Evolutionary conservation across 352 stramenopile genomes (phyloP).

Genomic region (Elongisporangium anandrum): DNA sequence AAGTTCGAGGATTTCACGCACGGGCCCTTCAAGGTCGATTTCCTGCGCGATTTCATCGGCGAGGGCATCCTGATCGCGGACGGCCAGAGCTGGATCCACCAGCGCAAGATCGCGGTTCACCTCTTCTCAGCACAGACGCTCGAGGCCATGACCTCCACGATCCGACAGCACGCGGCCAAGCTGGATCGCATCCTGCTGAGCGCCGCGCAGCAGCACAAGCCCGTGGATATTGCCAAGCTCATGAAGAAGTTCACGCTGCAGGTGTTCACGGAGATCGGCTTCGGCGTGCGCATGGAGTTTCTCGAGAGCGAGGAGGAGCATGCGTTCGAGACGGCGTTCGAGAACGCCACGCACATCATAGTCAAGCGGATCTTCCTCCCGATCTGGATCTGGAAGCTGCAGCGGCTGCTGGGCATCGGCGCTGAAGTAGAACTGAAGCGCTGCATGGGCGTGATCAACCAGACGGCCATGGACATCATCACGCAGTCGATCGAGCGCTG

Average conservation of each 20-base stretch:
- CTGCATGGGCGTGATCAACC: constrained; percentile 21
- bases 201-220: neutral
- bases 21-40: constrained; percentile 22
- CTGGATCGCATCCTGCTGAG: constrained; percentile 18
- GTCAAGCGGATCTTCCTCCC: constrained; percentile 38
- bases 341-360: constrained; percentile 24
- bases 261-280: constrained; percentile 23
- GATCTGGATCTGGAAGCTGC: constrained; percentile 37
- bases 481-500: constrained; percentile 16
- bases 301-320: constrained; percentile 16
- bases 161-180: constrained; percentile 19
- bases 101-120: constrained; percentile 79
- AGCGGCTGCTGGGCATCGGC: constrained; percentile 23
- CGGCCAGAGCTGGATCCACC: constrained; percentile 47
- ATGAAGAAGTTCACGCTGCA: constrained; percentile 17
- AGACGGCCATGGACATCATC: constrained; percentile 24
- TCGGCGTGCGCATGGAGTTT: constrained; percentile 22
- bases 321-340: constrained; percentile 22
- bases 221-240: neutral
- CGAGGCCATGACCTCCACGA: constrained; percentile 26
- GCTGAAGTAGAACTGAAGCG: constrained; percentile 19
- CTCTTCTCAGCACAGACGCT: constrained; percentile 62
- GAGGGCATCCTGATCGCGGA: constrained; percentile 67
- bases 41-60: constrained; percentile 47
- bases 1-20: constrained; percentile 58